Base-by-base conservation (phyloP, 2,329 filamentous ascomycete genomes). In the Paraphaeosphaeria sporulosa region DNA sequence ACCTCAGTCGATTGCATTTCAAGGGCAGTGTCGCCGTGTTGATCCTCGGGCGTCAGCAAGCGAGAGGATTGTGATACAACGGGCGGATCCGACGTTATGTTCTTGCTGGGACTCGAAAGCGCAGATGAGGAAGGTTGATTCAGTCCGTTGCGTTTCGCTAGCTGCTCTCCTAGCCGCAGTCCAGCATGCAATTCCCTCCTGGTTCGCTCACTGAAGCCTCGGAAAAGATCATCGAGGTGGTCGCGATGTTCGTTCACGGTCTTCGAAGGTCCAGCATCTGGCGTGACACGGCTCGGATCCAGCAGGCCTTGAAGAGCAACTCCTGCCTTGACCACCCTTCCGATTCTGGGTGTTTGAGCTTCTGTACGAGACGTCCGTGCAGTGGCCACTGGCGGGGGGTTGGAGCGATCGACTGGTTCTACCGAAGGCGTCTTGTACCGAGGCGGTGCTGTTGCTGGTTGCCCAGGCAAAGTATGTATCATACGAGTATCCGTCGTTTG, bases 151-250 rank as follows among this genome's bases (percentile, higher is more conserved):
- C 72, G 66, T 55, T 58, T 44, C 23, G 76, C 76, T 50, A 80
- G 66, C 49, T 76, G 75, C 57, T 79, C 73, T 27, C 78, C 78
- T 34, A 79, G 70, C 40, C 74, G 71, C 34, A 80, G 66, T 34
- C 76, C 75, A 52, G 76, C 73, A 44, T 75, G 77, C 13, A 80
- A 64, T 46, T 80, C 74, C 58, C 70, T 71, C 57, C 75, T 71
- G 8, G 77, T 78, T 4, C 75, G 73, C 53, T 77, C 72, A 55
- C 77, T 76, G 61, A 80, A 80, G 2, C 76, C 76, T 34, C 71
- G 71, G 64, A 80, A 80, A 1, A 78, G 63, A 50, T 77, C 72
- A 32, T 78, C 74, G 2, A 79, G 67, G 32, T 65, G 64, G 38
- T 63, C 68, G 38, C 64, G 70, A 44, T 68, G 69, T 55, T 68